phyloP scores from a whole-genome alignment of 2,329 filamentous ascomycete species.

The Cryoendolithus antarcticus region DNA sequence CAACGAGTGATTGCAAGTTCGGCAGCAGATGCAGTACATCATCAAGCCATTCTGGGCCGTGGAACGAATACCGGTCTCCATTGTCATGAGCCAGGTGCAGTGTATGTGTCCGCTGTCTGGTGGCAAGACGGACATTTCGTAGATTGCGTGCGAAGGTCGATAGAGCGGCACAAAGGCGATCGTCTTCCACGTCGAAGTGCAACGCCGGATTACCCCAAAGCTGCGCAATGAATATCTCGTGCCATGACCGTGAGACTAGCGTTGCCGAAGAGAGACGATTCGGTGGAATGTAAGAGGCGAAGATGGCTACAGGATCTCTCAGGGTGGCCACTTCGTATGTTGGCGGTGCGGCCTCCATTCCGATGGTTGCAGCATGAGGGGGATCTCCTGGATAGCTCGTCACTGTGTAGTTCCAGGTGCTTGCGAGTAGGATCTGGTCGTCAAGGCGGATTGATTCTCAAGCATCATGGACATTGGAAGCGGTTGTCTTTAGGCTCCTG shows the following conservation, averaged over 20 bases:
- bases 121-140: slow-evolving; percentile 38
- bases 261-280: slow-evolving; percentile 43
- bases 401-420: too few relatives aligned
- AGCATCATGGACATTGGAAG: too few relatives aligned
- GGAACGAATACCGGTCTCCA: slow-evolving; percentile 42
- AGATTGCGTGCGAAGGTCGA: slow-evolving; percentile 47
- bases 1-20: slow-evolving; percentile 46
- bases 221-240: slow-evolving; percentile 44
- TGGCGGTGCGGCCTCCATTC: slow-evolving; percentile 46
- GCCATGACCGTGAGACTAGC: slow-evolving; percentile 46
- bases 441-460: too few relatives aligned
- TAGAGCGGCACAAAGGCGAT: slow-evolving; percentile 48
- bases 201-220: slow-evolving; percentile 52
- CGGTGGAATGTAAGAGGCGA: slow-evolving; percentile 45
- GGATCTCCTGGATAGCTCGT: background rate
- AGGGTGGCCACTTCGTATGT: slow-evolving; percentile 46
- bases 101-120: slow-evolving; percentile 47
- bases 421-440: too few relatives aligned
- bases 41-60: slow-evolving; percentile 47
- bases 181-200: slow-evolving; percentile 48
- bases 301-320: slow-evolving; percentile 42
- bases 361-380: slow-evolving; percentile 1
- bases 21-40: slow-evolving; percentile 47
- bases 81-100: slow-evolving; percentile 48
- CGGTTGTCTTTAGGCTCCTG: too few relatives aligned